A percentile compares a stretch with the other conserved stretches of the same genome.
Evolutionary conservation across 768 basidiomycete species (phyloP).

Genomic region (Rhodotorula paludigena): DNA sequence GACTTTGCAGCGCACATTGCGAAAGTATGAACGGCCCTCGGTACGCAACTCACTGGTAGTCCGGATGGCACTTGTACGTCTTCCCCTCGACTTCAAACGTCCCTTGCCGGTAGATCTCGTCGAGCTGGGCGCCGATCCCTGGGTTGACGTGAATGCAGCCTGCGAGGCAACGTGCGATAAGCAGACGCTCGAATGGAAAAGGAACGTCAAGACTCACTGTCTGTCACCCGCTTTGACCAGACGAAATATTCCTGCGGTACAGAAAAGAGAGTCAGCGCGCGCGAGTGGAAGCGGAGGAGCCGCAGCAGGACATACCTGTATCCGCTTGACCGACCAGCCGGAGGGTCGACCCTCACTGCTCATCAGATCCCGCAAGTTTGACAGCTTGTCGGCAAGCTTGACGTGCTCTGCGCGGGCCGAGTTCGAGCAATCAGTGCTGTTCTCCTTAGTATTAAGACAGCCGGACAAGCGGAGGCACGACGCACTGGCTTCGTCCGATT

Average conservation of each 20-base stretch:
- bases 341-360: conserved; percentile 4
- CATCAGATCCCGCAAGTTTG: conserved; percentile 32
- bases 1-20: too few relatives aligned
- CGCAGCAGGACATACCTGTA: conserved; percentile 13
- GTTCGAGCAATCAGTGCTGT: background rate
- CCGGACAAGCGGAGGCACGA: background rate
- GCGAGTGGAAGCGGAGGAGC: too few relatives aligned
- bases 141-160: conserved; percentile 25
- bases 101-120: conserved; percentile 12
- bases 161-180: background rate
- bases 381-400: conserved; percentile 37
- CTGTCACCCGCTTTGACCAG: conserved; percentile 30
- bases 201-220: conserved; percentile 1
- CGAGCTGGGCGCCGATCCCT: conserved; percentile 21
- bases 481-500: conserved; percentile 26
- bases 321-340: conserved; percentile 12
- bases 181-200: too few relatives aligned
- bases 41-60: conserved; percentile 5
- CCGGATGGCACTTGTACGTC: conserved; percentile 21
- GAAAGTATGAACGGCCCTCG: too few relatives aligned
- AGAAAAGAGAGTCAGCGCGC: too few relatives aligned
- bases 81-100: conserved; percentile 14
- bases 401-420: conserved; percentile 25
- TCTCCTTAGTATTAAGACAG: too few relatives aligned
- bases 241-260: conserved; percentile 25